Base-by-base conservation (phyloP, 345 rosid genomes). In the Arabis hirsuta region DNA sequence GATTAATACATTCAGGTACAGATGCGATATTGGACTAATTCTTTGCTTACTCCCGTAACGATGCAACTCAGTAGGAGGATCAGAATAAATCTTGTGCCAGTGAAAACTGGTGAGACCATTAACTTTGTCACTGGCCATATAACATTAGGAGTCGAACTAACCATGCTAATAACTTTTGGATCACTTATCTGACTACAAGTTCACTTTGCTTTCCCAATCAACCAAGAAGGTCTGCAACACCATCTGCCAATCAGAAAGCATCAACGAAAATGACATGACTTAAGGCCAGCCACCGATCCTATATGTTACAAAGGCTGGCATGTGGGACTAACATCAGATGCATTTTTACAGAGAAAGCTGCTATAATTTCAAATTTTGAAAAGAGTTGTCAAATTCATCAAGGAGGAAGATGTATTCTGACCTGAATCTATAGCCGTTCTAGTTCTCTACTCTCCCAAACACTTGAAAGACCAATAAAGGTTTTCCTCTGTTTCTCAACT, bases 161-260 rank as follows among this genome's bases (percentile, higher is more conserved):
- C 69, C 69, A 78, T 50, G 71, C 73, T 80, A 80, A 51, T 59
- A 62, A 50, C 60, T 39, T 73, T 74, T 60, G 61, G 54, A 71
- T 65, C 69, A 55, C 76, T 71, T 76, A 70, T 72, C 73, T 78
- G 78, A 80, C 60, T 75, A 78, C 75, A 83, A 75, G 65, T 73
- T 71, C 63, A 72, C 85, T 73, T 77, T 84, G 62, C 60, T 73
- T 68, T 75, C 77, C 69, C 74, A 71, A 75, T 27, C 57, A 61
- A 80, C 55, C 83, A 77, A 14, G 19, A 58, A 69, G 64, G 63
- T 87, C 86, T 82, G 86, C 87, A 84, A 84, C 76, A 79, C 63
- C 82, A 78, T 76, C 56, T 72, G 76, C 50, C 63, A 67, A 79
- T 80, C 62, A 81, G 84, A 84, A 69, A 57, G 62, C 57, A 22